phyloP scores from a whole-genome alignment of 352 stramenopile genomes.

The Albugo laibachii region DNA sequence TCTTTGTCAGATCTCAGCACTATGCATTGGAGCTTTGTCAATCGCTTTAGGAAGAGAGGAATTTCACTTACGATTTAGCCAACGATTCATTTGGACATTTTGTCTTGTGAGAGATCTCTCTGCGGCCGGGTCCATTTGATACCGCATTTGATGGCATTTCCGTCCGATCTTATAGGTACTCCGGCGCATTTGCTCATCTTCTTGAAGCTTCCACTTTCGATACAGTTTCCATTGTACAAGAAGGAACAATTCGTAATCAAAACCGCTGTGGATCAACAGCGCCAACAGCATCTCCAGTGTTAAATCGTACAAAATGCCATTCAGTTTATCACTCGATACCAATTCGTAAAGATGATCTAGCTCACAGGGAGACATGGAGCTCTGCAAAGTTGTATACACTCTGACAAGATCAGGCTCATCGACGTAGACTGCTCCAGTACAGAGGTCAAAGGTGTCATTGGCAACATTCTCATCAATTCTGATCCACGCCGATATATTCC shows the following conservation, averaged over 20 bases:
- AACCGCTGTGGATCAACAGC: constrained; percentile 36
- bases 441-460: constrained; percentile 59
- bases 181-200: too few species aligned
- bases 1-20: too few species aligned
- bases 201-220: constrained; percentile 8
- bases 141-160: too few species aligned
- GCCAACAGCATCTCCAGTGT: constrained; percentile 22
- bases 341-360: constrained; percentile 59
- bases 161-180: too few species aligned
- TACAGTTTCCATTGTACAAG: constrained; percentile 41
- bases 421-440: constrained; percentile 12
- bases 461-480: constrained; percentile 3
- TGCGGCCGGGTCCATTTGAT: too few species aligned
- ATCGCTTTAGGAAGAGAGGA: too few species aligned
- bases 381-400: constrained; percentile 4
- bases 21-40: too few species aligned
- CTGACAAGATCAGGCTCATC: not conserved
- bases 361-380: constrained; percentile 25
- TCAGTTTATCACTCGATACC: constrained; percentile 17
- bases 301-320: constrained; percentile 22
- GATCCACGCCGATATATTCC: not conserved
- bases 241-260: constrained; percentile 56
- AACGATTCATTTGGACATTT: too few species aligned
- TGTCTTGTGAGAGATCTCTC: too few species aligned
- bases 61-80: too few species aligned